phyloP scores from a whole-genome alignment of 73 alveolate genomes.

The Halteria grandinella region DNA sequence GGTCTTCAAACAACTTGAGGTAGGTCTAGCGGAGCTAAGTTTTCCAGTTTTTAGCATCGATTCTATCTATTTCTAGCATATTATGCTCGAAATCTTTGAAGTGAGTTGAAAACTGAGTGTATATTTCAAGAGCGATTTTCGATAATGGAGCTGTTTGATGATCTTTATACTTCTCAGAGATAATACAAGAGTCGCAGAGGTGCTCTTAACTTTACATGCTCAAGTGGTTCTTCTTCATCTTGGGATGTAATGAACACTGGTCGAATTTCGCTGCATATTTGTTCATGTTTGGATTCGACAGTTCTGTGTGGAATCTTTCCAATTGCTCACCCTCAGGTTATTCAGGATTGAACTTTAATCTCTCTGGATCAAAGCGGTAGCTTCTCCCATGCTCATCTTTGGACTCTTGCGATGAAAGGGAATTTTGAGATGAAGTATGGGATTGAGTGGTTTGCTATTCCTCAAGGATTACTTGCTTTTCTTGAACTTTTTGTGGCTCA shows the following conservation, averaged over 20 bases:
- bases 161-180: slow-evolving; percentile 25
- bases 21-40: background rate
- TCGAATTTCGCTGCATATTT: slow-evolving; percentile 22
- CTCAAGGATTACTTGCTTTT: too few species aligned
- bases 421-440: too few species aligned
- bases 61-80: slow-evolving; percentile 15
- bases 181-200: slow-evolving; percentile 23
- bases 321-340: slow-evolving; percentile 7
- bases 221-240: slow-evolving; percentile 35
- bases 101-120: background rate
- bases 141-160: slow-evolving; percentile 38
- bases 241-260: slow-evolving; percentile 22
- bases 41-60: slow-evolving; percentile 36
- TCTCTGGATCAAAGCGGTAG: too few species aligned
- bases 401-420: too few species aligned
- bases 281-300: background rate
- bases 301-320: background rate
- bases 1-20: slow-evolving; percentile 4
- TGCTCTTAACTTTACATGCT: slow-evolving; percentile 22
- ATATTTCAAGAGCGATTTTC: slow-evolving; percentile 18
- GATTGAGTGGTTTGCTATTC: too few species aligned
- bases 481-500: too few species aligned
- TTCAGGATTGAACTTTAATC: too few species aligned
- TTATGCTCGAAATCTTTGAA: background rate
- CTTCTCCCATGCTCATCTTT: too few species aligned